phyloP scores from a whole-genome alignment of 495 filamentous ascomycete species.

The Cenococcum geophilum region DNA sequence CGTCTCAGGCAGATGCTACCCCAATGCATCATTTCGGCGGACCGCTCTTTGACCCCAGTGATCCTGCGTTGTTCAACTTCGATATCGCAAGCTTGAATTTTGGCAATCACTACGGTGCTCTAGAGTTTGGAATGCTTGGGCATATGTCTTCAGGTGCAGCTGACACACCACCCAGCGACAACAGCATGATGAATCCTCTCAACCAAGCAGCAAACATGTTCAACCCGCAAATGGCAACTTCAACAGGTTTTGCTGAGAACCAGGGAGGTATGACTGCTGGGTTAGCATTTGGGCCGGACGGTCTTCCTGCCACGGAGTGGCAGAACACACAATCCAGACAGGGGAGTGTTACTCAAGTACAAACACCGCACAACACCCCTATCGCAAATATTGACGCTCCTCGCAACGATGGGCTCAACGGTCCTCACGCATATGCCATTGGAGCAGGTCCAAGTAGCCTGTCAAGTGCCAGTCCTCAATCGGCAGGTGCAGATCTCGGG shows the following conservation, averaged over 20 bases:
- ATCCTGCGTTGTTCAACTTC: conserved; percentile 87
- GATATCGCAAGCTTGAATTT: conserved; percentile 91
- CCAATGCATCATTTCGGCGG: conserved; percentile 29
- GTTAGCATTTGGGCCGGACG: conserved; percentile 23
- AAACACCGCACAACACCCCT: conserved; percentile 32
- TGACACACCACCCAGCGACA: conserved; percentile 67
- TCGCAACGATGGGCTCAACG: conserved; percentile 33
- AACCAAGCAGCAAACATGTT: conserved; percentile 22
- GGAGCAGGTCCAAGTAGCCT: conserved; percentile 58
- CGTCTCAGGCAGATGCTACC: conserved; percentile 29
- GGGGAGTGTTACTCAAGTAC: conserved; percentile 20
- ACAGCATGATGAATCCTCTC: conserved; percentile 28
- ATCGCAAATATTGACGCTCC: conserved; percentile 7
- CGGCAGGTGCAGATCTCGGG: conserved; percentile 26
- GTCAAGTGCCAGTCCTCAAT: conserved; percentile 50
- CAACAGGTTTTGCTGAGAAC: neutral
- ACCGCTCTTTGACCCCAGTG: conserved; percentile 74
- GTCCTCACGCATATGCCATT: conserved; percentile 66
- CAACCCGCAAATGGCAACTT: conserved; percentile 12
- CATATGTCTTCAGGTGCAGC: conserved; percentile 86
- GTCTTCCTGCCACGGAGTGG: conserved; percentile 25
- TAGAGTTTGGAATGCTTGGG: conserved; percentile 90
- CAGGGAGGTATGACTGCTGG: conserved; percentile 8
- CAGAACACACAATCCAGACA: conserved; percentile 27
- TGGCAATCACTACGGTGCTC: conserved; percentile 85